These are phyloP conservation scores for Colletotrichum theobromicola DNA, from an alignment of 2,329 filamentous ascomycete genomes.

Conservation along the genomic window DNA sequence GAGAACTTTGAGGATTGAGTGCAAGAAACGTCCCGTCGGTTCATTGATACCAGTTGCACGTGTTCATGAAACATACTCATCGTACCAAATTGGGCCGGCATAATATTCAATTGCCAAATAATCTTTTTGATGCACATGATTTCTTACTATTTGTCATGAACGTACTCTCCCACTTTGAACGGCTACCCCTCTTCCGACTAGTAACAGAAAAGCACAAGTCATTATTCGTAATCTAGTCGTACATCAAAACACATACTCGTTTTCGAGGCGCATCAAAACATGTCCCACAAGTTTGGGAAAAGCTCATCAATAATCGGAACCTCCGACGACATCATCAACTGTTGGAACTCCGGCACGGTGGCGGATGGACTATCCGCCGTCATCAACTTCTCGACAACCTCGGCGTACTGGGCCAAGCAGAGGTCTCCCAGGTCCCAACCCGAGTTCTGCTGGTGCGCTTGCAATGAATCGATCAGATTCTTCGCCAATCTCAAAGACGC, in stretches of 20 bases:
- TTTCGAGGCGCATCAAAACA: conserved; percentile 1
- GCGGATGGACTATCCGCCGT: conserved; percentile 20
- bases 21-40: not conserved
- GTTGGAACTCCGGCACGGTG: conserved; percentile 17
- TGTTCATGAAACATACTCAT: too few relatives aligned
- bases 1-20: conserved; percentile 33
- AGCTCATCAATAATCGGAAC: conserved; percentile 18
- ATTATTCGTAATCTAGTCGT: not conserved
- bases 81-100: too few relatives aligned
- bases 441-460: conserved; percentile 37
- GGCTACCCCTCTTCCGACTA: not conserved
- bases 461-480: conserved; percentile 45
- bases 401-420: conserved; percentile 51
- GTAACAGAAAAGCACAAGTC: not conserved
- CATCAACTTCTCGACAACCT: conserved; percentile 51
- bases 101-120: not conserved
- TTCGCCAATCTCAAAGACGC: conserved; percentile 46
- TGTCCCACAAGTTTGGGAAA: conserved; percentile 19
- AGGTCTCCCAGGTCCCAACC: conserved; percentile 57
- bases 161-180: not conserved
- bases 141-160: not conserved
- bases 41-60: not conserved
- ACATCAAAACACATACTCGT: not conserved
- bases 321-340: conserved; percentile 19
- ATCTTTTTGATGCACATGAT: not conserved